A percentile compares a stretch with the other conserved stretches of the same genome.
Conservation (phyloP, 108 stramenopile genomes). For the Cyclotella choctawhatcheeana region DNA sequence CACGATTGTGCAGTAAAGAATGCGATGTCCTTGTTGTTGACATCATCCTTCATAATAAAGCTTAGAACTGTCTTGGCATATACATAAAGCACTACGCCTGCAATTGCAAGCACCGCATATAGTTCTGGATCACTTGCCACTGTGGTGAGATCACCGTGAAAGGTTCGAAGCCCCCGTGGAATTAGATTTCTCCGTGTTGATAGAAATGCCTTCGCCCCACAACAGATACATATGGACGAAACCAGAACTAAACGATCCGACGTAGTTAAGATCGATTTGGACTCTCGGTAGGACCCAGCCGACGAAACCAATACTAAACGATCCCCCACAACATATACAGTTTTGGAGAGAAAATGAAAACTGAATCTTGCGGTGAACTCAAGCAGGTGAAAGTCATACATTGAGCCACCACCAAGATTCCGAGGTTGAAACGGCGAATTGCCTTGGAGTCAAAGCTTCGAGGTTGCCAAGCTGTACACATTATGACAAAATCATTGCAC, state of each 20-base stretch:
- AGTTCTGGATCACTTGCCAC: slow-evolving; percentile 18
- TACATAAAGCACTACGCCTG: slow-evolving; percentile 1
- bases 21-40: not conserved
- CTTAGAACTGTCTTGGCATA: not conserved
- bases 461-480: too few species aligned
- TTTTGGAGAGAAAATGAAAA: too few species aligned
- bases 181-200: not conserved
- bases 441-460: too few species aligned
- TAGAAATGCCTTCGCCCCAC: not conserved
- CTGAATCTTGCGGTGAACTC: too few species aligned
- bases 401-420: too few species aligned
- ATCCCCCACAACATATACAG: too few species aligned
- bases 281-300: too few species aligned
- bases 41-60: not conserved
- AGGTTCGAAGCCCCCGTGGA: slow-evolving; percentile 11
- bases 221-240: not conserved
- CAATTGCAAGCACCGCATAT: slow-evolving; percentile 3
- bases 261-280: too few species aligned
- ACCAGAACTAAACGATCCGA: not conserved
- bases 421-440: too few species aligned
- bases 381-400: too few species aligned
- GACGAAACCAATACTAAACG: too few species aligned
- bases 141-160: slow-evolving; percentile 17
- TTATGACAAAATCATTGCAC: too few species aligned
- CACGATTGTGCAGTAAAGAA: not conserved